These are phyloP conservation scores for Malassezia caprae DNA, from an alignment of 1,284 basidiomycete species.

Conservation along the genomic window DNA sequence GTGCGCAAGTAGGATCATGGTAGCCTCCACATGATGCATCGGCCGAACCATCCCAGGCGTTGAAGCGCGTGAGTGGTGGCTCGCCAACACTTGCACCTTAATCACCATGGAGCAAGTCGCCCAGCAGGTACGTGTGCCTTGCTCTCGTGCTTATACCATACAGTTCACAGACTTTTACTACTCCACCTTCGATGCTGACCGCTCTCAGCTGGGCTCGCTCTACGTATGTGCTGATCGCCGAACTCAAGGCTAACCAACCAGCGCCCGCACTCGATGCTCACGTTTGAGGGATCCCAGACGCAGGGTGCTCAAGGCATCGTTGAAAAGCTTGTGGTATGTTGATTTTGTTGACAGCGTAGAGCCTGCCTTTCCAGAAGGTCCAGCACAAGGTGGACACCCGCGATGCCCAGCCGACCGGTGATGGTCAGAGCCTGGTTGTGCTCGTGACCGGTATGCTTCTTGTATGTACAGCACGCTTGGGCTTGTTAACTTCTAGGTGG, in stretches of 20 bases:
- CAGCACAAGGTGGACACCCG: conserved; percentile 71
- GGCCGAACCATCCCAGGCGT: not conserved
- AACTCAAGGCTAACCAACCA: conserved; percentile 46
- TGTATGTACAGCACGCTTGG: conserved; percentile 34
- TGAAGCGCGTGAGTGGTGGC: not conserved
- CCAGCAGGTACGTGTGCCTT: conserved; percentile 21
- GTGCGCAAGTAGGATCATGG: not conserved
- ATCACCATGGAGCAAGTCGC: conserved; percentile 41
- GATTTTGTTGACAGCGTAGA: conserved; percentile 51
- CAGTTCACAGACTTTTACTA: conserved; percentile 48
- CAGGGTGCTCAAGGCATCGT: conserved; percentile 59
- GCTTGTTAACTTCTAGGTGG: conserved; percentile 14
- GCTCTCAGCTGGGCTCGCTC: conserved; percentile 55
- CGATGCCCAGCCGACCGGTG: conserved; percentile 77
- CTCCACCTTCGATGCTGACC: conserved; percentile 59
- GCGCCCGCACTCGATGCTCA: conserved; percentile 77
- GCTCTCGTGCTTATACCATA: not conserved
- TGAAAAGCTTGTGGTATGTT: conserved; percentile 61
- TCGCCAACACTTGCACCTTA: not conserved
- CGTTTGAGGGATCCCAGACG: conserved; percentile 65
- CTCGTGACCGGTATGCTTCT: conserved; percentile 73
- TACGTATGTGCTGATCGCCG: conserved; percentile 58
- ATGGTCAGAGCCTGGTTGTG: conserved; percentile 64
- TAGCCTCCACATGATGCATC: conserved; percentile 1
- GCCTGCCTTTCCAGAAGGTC: conserved; percentile 70